Conservation (phyloP, 176 grass and related monocot species). For the Juncus effusus region DNA sequence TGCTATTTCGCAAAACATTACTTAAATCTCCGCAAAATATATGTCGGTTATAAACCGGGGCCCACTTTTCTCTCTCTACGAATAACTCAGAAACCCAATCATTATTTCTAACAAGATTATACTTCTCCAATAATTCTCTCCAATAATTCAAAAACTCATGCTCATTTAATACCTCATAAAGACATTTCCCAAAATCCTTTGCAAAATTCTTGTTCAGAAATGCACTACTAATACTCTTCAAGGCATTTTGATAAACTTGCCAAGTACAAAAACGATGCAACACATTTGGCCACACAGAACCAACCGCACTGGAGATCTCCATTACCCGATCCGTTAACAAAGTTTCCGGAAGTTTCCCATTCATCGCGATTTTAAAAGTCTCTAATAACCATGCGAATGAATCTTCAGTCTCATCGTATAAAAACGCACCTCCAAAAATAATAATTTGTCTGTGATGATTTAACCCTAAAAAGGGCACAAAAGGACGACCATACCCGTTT, state of each 20-base stretch:
- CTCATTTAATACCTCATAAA: slow-evolving; percentile 31
- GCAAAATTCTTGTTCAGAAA: slow-evolving; percentile 20
- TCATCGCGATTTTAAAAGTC: slow-evolving; percentile 50
- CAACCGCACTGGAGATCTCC: slow-evolving; percentile 28
- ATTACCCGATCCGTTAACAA: slow-evolving; percentile 28
- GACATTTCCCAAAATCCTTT: slow-evolving; percentile 21
- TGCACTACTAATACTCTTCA: slow-evolving; percentile 23
- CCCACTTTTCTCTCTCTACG: slow-evolving; percentile 31
- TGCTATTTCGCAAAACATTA: slow-evolving; percentile 12
- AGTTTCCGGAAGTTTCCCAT: slow-evolving; percentile 38
- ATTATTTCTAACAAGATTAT: slow-evolving; percentile 17
- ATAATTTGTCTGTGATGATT: slow-evolving; percentile 55
- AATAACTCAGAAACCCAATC: slow-evolving; percentile 26
- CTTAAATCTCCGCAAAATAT: slow-evolving; percentile 30
- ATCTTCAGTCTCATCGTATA: slow-evolving; percentile 36
- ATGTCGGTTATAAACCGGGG: slow-evolving; percentile 20
- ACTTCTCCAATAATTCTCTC: slow-evolving; percentile 23
- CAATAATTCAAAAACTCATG: slow-evolving; percentile 19
- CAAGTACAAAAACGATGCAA: slow-evolving; percentile 35
- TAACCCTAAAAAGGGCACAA: slow-evolving; percentile 38
- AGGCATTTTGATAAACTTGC: slow-evolving; percentile 36
- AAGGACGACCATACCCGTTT: slow-evolving; percentile 28
- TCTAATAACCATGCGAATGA: slow-evolving; percentile 55
- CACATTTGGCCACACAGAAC: slow-evolving; percentile 25
- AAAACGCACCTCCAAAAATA: slow-evolving; percentile 36